phyloP scores from a whole-genome alignment of 2,329 filamentous ascomycete genomes.

The Davidsoniella eucalypti region DNA sequence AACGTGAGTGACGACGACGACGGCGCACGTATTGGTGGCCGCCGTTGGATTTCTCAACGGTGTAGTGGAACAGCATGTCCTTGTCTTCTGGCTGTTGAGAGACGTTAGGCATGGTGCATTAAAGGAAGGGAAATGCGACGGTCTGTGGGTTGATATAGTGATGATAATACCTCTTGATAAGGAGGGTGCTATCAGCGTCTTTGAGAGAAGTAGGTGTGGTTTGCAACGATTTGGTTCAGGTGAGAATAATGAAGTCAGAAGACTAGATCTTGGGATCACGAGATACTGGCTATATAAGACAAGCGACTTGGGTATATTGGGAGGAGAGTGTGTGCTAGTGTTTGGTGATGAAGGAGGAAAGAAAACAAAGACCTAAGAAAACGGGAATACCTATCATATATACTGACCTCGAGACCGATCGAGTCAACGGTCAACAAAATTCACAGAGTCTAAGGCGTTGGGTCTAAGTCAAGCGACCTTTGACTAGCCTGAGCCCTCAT shows the following conservation, averaged over 20 bases:
- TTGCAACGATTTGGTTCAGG: neutral
- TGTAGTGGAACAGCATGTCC: conserved; percentile 3
- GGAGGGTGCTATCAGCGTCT: neutral
- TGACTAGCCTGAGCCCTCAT: no score
- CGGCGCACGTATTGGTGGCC: conserved; percentile 3
- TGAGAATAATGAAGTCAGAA: neutral
- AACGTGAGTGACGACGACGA: neutral
- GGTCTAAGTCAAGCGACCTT: no score
- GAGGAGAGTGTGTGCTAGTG: no score
- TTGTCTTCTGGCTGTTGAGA: no score
- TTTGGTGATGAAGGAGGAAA: no score
- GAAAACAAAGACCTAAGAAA: no score
- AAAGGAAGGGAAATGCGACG: neutral
- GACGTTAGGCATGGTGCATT: neutral
- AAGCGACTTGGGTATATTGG: no score
- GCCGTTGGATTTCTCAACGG: neutral
- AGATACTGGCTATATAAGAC: neutral
- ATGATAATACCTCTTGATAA: neutral
- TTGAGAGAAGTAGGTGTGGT: neutral
- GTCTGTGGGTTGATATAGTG: neutral
- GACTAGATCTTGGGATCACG: neutral
- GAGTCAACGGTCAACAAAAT: no score
- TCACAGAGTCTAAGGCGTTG: no score
- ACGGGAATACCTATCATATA: no score
- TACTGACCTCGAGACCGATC: no score